Conservation (phyloP, 1,284 basidiomycete species). For the Moniliella sp. region DNA sequence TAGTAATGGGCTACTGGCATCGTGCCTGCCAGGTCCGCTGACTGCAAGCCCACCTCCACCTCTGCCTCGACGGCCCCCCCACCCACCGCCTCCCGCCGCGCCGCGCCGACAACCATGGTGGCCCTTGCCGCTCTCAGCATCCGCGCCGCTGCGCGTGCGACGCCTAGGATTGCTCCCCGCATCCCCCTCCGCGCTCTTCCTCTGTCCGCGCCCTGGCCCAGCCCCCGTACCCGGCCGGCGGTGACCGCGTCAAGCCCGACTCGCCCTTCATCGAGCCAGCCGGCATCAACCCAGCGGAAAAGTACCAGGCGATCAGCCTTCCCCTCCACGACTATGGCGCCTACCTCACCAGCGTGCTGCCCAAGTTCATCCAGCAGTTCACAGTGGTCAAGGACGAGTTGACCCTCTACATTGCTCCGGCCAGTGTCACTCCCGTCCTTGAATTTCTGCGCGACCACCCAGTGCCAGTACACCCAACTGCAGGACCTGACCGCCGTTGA, state of each 20-base stretch:
- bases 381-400: constrained; percentile 69
- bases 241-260: constrained; percentile 19
- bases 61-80: too few species aligned
- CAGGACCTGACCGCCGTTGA: constrained; percentile 91
- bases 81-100: too few species aligned
- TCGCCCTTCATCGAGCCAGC: constrained; percentile 23
- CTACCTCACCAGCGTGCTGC: constrained; percentile 28
- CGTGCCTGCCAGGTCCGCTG: too few species aligned
- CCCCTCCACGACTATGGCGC: constrained; percentile 28
- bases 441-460: constrained; percentile 86
- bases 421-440: constrained; percentile 60
- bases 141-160: too few species aligned
- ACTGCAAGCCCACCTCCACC: too few species aligned
- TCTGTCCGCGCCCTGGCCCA: too few species aligned
- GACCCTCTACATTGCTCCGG: constrained; percentile 65
- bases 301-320: constrained; percentile 11
- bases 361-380: constrained; percentile 31
- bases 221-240: too few species aligned
- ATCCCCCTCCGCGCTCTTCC: too few species aligned
- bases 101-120: too few species aligned
- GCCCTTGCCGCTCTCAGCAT: too few species aligned
- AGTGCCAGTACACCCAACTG: constrained; percentile 76
- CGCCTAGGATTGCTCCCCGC: too few species aligned
- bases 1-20: too few species aligned
- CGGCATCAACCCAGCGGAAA: constrained; percentile 21